phyloP scores from a whole-genome alignment of 2,329 filamentous ascomycete genomes.

The Aspergillus brunneoviolaceus region DNA sequence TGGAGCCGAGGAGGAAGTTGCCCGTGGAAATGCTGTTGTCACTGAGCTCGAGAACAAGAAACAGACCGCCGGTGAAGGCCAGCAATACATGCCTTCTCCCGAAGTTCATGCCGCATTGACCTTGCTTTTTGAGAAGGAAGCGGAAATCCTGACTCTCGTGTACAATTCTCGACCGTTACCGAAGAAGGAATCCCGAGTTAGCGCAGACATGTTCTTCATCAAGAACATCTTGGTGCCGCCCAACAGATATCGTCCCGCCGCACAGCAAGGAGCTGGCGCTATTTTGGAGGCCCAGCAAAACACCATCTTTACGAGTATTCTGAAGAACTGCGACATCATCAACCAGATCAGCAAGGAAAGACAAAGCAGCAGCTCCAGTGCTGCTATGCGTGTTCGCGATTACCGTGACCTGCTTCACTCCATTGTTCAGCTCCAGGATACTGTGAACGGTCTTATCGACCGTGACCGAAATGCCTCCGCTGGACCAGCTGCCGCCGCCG shows the following conservation, averaged over 20 bases:
- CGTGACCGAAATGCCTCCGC: constrained; percentile 80
- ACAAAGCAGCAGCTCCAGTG: constrained; percentile 48
- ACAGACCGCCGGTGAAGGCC: constrained; percentile 43
- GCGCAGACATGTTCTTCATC: constrained; percentile 91
- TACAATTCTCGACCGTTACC: constrained; percentile 73
- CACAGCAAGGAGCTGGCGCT: constrained; percentile 73
- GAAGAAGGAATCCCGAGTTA: constrained; percentile 59
- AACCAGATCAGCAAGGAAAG: constrained; percentile 73
- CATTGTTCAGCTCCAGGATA: constrained; percentile 81
- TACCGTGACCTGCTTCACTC: constrained; percentile 77
- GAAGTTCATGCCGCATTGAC: constrained; percentile 78
- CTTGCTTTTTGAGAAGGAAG: constrained; percentile 82
- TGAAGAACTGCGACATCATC: constrained; percentile 72
- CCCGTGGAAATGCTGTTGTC: constrained; percentile 51
- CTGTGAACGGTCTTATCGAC: constrained; percentile 91
- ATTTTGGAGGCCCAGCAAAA: constrained; percentile 90
- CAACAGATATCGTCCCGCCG: constrained; percentile 86
- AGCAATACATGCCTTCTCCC: constrained; percentile 76
- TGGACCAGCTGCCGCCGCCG: constrained; percentile 71
- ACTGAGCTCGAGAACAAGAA: constrained; percentile 36
- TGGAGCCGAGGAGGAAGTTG: constrained; percentile 59
- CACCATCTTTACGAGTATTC: constrained; percentile 77
- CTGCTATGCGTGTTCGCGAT: constrained; percentile 55
- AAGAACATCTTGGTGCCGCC: constrained; percentile 83
- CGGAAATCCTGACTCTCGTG: constrained; percentile 77